Evolutionary conservation across 768 basidiomycete species (phyloP).

Genomic region (Cystobasidium onofrii): DNA sequence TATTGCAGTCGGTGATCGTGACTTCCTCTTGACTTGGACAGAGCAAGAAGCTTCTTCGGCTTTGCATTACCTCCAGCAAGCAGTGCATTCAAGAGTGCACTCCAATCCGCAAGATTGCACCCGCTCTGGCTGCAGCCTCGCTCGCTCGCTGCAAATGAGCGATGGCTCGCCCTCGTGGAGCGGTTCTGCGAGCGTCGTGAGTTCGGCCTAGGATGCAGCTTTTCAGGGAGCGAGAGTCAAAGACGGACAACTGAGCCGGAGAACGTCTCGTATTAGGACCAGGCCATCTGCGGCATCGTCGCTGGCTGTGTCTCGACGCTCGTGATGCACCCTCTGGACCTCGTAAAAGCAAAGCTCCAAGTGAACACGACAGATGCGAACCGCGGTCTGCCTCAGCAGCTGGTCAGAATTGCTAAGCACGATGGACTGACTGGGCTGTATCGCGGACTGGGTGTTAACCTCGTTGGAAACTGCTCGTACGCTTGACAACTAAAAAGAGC

Average conservation of each 20-base stretch:
- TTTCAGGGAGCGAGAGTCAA: too few species aligned
- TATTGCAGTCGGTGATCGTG: not conserved
- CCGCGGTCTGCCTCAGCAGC: conserved; percentile 48
- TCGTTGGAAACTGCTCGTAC: conserved; percentile 62
- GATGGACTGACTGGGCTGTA: conserved; percentile 82
- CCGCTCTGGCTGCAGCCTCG: not conserved
- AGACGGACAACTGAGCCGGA: too few species aligned
- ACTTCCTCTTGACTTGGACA: not conserved
- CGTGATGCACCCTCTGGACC: conserved; percentile 94
- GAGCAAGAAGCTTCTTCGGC: not conserved
- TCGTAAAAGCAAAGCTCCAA: conserved; percentile 89
- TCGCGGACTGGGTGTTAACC: conserved; percentile 77
- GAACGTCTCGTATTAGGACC: conserved; percentile 57
- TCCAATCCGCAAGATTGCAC: not conserved
- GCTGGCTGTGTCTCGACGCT: conserved; percentile 86
- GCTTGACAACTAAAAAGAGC: not conserved
- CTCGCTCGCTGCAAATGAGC: not conserved
- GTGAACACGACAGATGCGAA: conserved; percentile 59
- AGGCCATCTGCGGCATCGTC: conserved; percentile 85
- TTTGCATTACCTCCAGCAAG: too few species aligned
- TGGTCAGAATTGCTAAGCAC: conserved; percentile 62
- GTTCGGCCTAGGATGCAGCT: too few species aligned
- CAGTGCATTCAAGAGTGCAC: too few species aligned
- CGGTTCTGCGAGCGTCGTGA: not conserved
- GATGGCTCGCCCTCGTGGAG: not conserved